These are phyloP conservation scores for Leucoagaricus sp. DNA, from an alignment of 1,284 basidiomycete species.

Conservation along the genomic window DNA sequence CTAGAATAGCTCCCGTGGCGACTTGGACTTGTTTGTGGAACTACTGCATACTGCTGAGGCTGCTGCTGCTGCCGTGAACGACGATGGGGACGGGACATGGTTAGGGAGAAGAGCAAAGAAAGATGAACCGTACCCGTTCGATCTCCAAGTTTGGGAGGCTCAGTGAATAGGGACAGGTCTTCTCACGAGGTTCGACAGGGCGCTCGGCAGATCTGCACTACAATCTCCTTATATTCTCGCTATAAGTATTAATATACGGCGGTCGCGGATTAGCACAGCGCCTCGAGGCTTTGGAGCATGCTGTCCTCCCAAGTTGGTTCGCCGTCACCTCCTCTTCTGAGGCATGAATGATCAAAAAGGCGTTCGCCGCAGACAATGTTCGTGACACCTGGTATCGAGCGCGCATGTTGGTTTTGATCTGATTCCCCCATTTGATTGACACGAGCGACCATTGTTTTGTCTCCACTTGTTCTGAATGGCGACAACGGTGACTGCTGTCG, in stretches of 20 bases:
- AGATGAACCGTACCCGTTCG: constrained; percentile 5
- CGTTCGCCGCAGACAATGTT: neutral
- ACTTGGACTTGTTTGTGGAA: constrained; percentile 32
- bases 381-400: neutral
- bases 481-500: neutral
- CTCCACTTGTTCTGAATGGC: too few species aligned
- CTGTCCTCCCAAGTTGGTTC: neutral
- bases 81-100: constrained; percentile 39
- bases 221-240: neutral
- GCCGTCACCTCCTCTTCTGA: neutral
- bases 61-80: constrained; percentile 31
- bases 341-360: neutral
- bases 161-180: constrained; percentile 17
- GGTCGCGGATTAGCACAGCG: neutral
- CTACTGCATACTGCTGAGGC: constrained; percentile 35
- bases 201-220: constrained; percentile 13
- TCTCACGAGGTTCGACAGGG: constrained; percentile 22
- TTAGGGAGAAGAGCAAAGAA: constrained; percentile 23
- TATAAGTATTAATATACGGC: neutral
- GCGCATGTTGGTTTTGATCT: neutral
- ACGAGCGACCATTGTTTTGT: too few species aligned
- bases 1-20: constrained; percentile 17
- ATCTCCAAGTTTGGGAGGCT: constrained; percentile 20
- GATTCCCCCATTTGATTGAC: too few species aligned
- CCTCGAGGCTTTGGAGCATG: constrained; percentile 7